Percentiles rank a stretch among this genome's conserved stretches.
These are phyloP conservation scores for Leccinum solheimii DNA, from an alignment of 1,284 basidiomycete species.

Conservation along the genomic window DNA sequence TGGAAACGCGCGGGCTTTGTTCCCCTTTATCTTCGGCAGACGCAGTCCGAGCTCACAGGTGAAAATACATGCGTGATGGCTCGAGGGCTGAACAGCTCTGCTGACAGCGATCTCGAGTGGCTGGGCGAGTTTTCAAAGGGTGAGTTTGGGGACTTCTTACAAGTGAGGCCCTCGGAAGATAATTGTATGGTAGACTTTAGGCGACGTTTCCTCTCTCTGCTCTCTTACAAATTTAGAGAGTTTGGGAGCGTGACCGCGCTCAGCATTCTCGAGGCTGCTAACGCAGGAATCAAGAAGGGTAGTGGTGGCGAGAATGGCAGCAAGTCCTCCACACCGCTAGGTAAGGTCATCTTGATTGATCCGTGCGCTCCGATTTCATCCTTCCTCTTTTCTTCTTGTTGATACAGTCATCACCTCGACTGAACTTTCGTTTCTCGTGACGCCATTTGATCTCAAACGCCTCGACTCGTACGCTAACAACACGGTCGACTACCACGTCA, in stretches of 20 bases:
- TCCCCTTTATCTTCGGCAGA: conserved; percentile 93
- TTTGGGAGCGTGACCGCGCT: conserved; percentile 87
- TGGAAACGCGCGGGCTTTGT: conserved; percentile 95
- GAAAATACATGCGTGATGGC: conserved; percentile 97
- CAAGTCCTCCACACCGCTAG: conserved; percentile 35
- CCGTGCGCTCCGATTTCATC: neutral
- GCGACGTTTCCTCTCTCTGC: conserved; percentile 82
- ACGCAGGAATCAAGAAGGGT: conserved; percentile 58
- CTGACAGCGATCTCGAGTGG: conserved; percentile 72
- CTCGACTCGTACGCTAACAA: conserved; percentile 96
- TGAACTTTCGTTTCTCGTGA: conserved; percentile 75
- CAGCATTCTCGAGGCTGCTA: conserved; percentile 86
- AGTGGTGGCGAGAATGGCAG: conserved; percentile 40
- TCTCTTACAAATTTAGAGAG: conserved; percentile 95
- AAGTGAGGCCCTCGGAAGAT: neutral
- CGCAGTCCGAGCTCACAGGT: conserved; percentile 92
- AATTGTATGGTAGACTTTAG: conserved; percentile 72
- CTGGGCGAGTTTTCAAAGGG: conserved; percentile 88
- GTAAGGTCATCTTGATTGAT: conserved; percentile 29
- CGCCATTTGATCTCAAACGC: conserved; percentile 95
- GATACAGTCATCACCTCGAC: conserved; percentile 52
- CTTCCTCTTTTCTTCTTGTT: neutral
- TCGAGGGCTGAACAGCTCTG: conserved; percentile 72
- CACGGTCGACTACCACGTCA: conserved; percentile 94
- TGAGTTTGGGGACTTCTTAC: conserved; percentile 34